These are phyloP conservation scores for Angomonas ambiguus DNA, from an alignment of 208 protist species.

Conservation along the genomic window DNA sequence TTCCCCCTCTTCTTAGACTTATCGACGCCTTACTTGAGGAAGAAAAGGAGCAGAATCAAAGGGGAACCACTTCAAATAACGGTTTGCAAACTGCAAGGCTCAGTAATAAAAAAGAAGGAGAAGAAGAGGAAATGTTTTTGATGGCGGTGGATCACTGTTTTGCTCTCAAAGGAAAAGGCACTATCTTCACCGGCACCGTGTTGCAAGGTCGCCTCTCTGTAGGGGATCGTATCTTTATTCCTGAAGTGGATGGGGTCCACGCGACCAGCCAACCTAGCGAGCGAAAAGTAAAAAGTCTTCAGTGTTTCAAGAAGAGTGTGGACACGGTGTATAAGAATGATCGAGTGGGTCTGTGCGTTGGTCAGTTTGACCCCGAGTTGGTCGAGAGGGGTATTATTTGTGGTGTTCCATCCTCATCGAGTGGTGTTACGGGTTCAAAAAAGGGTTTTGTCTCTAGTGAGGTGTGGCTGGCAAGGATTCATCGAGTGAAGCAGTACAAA, in stretches of 20 bases:
- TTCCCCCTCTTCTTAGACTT: neutral
- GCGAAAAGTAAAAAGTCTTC: constrained; percentile 92
- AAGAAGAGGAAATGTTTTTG: constrained; percentile 55
- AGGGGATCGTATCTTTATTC: constrained; percentile 85
- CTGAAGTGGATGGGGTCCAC: constrained; percentile 56
- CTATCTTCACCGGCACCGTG: constrained; percentile 96
- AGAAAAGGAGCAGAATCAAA: neutral
- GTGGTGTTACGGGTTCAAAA: constrained; percentile 6
- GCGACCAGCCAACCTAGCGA: neutral
- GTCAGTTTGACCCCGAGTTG: constrained; percentile 83
- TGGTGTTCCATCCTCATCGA: constrained; percentile 12
- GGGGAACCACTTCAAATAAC: too few relatives aligned
- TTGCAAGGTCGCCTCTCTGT: constrained; percentile 75
- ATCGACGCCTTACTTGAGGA: neutral
- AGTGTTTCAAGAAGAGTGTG: constrained; percentile 92
- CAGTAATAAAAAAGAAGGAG: neutral
- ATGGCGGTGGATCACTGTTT: constrained; percentile 99
- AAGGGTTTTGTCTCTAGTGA: neutral
- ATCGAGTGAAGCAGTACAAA: constrained; percentile 73
- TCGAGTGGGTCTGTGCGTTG: constrained; percentile 91
- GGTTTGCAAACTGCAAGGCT: too few relatives aligned
- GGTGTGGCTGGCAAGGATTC: constrained; percentile 52
- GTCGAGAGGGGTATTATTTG: constrained; percentile 90
- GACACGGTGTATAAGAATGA: constrained; percentile 73
- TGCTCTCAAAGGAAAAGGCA: constrained; percentile 94